phyloP scores from a whole-genome alignment of 306 rosid genomes.

The Mucuna pruriens region DNA sequence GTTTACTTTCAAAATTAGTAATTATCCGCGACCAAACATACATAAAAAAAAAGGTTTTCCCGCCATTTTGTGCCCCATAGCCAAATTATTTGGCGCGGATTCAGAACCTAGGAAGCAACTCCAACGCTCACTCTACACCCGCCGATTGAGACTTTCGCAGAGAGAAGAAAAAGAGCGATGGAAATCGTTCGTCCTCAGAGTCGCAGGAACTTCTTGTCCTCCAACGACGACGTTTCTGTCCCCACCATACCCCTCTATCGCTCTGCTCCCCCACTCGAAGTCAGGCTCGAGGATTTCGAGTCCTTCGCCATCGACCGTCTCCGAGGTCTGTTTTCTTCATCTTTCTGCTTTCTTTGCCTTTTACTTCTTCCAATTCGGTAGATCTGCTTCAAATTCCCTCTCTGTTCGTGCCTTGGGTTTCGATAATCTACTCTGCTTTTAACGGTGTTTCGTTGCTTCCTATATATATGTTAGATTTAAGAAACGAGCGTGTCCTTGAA shows the following conservation, averaged over 20 bases:
- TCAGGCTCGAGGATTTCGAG: constrained; percentile 88
- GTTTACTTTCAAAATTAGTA: too few relatives aligned
- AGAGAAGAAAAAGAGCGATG: constrained; percentile 52
- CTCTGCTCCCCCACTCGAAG: constrained; percentile 82
- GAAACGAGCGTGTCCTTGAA: neutral
- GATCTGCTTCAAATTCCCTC: constrained; percentile 2
- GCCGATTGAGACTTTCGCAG: neutral
- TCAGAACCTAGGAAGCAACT: constrained; percentile 26
- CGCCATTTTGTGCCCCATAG: constrained; percentile 54
- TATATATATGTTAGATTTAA: neutral
- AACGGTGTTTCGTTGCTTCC: neutral
- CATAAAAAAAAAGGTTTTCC: constrained; percentile 40
- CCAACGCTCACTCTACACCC: neutral
- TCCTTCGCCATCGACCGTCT: constrained; percentile 93
- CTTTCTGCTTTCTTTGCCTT: neutral
- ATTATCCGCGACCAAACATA: neutral
- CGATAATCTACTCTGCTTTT: neutral
- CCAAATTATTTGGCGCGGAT: constrained; percentile 49
- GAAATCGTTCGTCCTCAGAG: constrained; percentile 58
- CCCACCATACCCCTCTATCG: constrained; percentile 72
- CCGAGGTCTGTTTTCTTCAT: constrained; percentile 58
- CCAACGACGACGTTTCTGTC: constrained; percentile 38
- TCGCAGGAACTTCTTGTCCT: constrained; percentile 42
- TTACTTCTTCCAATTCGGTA: neutral
- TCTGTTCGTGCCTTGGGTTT: constrained; percentile 32